phyloP scores from a whole-genome alignment of 2,329 filamentous ascomycete species.

The Epichloe sibirici region DNA sequence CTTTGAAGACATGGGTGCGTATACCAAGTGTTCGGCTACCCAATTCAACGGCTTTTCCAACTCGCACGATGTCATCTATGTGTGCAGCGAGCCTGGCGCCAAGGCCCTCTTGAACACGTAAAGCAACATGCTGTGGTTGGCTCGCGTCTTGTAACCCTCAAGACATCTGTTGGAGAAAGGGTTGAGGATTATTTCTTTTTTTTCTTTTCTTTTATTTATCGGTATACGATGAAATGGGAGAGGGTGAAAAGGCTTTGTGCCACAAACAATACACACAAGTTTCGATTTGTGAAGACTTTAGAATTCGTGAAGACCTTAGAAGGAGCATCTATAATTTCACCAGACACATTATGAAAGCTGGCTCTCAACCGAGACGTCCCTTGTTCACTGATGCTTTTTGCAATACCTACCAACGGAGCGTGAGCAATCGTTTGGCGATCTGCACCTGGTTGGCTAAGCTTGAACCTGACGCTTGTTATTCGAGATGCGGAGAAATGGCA shows the following conservation, averaged over 20 bases:
- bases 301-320: not conserved
- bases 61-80: constrained; percentile 83
- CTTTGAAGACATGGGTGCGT: constrained; percentile 97
- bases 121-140: not conserved
- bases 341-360: not conserved
- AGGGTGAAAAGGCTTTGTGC: not conserved
- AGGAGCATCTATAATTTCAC: not conserved
- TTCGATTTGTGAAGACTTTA: not conserved
- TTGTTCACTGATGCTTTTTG: not conserved
- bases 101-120: constrained; percentile 47
- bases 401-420: not conserved
- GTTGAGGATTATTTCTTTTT: not conserved
- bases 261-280: not conserved
- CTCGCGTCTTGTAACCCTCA: not conserved
- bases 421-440: not conserved
- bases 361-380: not conserved
- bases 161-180: not conserved
- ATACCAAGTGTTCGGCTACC: constrained; percentile 95
- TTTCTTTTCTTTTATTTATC: not conserved
- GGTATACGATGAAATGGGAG: not conserved
- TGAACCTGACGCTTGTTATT: not conserved
- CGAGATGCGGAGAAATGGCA: not conserved
- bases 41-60: constrained; percentile 96
- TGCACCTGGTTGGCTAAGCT: not conserved
- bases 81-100: constrained; percentile 86